Conservation (phyloP, 768 basidiomycete genomes). For the Calocybe cyanea region DNA sequence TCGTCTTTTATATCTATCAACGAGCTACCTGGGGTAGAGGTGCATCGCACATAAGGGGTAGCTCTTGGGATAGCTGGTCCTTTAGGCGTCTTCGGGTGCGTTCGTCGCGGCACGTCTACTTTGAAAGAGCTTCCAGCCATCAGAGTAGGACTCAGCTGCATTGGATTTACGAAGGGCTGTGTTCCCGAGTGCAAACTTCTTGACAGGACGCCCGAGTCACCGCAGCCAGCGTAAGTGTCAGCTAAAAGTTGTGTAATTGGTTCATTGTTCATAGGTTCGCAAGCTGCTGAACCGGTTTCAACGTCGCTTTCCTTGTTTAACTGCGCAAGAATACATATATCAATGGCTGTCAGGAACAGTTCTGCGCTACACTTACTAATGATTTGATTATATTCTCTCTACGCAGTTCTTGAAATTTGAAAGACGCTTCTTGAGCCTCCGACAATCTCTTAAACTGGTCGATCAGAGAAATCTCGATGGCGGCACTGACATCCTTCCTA, state of each 20-base stretch:
- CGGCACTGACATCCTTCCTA: not conserved
- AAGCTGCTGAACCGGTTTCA: not conserved
- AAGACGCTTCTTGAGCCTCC: not conserved
- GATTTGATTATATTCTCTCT: not conserved
- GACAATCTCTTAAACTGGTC: constrained; percentile 4
- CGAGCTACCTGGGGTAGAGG: not conserved
- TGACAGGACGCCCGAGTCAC: too few relatives aligned
- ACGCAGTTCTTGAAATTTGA: constrained; percentile 1
- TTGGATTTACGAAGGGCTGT: too few relatives aligned
- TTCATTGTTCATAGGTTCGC: not conserved
- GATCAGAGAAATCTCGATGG: not conserved
- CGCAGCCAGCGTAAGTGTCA: too few relatives aligned
- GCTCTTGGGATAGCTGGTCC: too few relatives aligned
- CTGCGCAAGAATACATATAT: not conserved
- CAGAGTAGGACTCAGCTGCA: too few relatives aligned
- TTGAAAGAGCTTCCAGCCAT: too few relatives aligned
- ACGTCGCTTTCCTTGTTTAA: not conserved
- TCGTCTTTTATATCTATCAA: not conserved
- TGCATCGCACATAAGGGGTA: too few relatives aligned
- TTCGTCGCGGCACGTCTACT: too few relatives aligned
- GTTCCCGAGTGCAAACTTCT: too few relatives aligned
- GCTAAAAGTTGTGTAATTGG: too few relatives aligned
- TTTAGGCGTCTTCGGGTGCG: too few relatives aligned
- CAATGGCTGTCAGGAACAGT: not conserved
- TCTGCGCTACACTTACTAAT: not conserved